Evolutionary conservation across 2,329 filamentous ascomycete genomes (phyloP), one percentile per base, ranked within the genome.

Genomic region (Scolecobasidium constrictum): DNA sequence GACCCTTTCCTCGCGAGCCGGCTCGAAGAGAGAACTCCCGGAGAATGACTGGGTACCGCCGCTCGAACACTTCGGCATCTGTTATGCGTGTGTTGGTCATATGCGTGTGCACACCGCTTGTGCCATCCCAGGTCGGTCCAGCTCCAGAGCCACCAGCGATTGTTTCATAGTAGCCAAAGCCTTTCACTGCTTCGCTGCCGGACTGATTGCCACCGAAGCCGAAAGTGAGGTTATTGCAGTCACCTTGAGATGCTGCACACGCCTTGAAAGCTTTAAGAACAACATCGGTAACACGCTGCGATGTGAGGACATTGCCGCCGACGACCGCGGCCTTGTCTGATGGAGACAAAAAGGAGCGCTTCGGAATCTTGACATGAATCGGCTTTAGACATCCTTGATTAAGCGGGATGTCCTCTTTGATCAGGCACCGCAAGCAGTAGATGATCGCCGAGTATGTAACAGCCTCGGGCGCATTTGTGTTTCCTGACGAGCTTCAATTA

Each of bases 11-110:
- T 1, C 77, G 78, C 23, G 74, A 80, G 0, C 74, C 78, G 1
- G 62, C 50, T 1, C 84, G 64, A 7, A 90, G 63, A 11, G 71
- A 70, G 57, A 88, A 90, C 50, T 83, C 73, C 4, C 79, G 69
- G 23, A 92, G 63, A 2, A 92, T 59, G 1, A 87, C 82, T 0
- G 83, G 83, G 53, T 87, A 87, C 6, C 84, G 67, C 20, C 81
- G 70, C 63, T 90, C 84, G 49, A 90, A 83, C 5, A 87, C 74
- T 57, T 92, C 85, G 0, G 80, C 71, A 55, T 90, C 85, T 0
- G 84, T 88, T 55, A 88, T 90, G 12, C 83, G 73, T 3, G 84
- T 90, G 58, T 92, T 92, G 5, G 85, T 90, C 81, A 88, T 87
- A 62, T 90, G 83, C 2, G 77, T 82, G 56, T 90, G 83, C n/a